phyloP scores from a whole-genome alignment of 257 asterid genomes.

The Scutellaria barbata region DNA sequence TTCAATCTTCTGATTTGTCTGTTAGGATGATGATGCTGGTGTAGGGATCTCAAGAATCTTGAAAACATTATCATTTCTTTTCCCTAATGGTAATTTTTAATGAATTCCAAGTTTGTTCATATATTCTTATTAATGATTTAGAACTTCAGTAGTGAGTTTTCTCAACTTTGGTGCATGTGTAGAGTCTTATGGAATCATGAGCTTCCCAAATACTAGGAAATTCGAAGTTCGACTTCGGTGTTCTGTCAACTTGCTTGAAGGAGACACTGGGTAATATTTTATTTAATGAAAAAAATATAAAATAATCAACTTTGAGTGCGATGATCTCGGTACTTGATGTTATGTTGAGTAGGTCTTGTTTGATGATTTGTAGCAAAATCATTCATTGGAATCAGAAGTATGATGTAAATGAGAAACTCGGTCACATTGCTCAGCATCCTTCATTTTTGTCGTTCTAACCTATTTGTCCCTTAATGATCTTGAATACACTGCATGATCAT shows the following conservation, averaged over 20 bases:
- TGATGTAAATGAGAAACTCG: background rate
- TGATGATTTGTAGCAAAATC: slow-evolving; percentile 10
- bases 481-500: background rate
- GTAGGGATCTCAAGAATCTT: slow-evolving; percentile 61
- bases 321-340: background rate
- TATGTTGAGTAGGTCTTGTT: background rate
- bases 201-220: slow-evolving; percentile 49
- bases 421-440: background rate
- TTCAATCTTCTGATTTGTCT: slow-evolving; percentile 12
- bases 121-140: slow-evolving; percentile 9
- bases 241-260: slow-evolving; percentile 94
- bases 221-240: slow-evolving; percentile 69
- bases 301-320: background rate
- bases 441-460: background rate
- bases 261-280: slow-evolving; percentile 82
- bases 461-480: background rate
- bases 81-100: slow-evolving; percentile 56
- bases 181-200: slow-evolving; percentile 50
- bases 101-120: slow-evolving; percentile 4
- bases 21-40: slow-evolving; percentile 56
- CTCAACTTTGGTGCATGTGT: slow-evolving; percentile 22
- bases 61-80: slow-evolving; percentile 75
- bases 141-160: slow-evolving; percentile 11
- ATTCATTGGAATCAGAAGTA: slow-evolving; percentile 12
- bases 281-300: background rate